Percentiles rank a stretch among this genome's conserved stretches.
phyloP scores from a whole-genome alignment of 1,284 basidiomycete genomes.

The Hemileia vastatrix region DNA sequence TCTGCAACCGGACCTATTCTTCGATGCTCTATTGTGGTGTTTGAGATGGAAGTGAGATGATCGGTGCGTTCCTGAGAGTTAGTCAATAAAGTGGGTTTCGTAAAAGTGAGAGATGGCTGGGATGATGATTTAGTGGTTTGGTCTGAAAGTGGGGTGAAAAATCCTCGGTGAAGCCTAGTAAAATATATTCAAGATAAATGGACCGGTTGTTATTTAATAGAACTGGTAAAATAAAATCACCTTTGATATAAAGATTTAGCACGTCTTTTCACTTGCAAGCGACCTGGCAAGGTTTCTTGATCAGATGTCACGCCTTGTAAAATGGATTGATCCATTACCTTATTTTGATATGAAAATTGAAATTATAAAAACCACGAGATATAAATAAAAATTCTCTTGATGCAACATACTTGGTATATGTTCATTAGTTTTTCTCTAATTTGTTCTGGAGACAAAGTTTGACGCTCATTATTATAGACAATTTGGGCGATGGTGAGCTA shows the following conservation, averaged over 20 bases:
- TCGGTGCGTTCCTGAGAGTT: neutral
- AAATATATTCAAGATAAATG: neutral
- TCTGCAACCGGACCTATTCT: slow-evolving; percentile 29
- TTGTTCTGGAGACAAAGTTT: slow-evolving; percentile 64
- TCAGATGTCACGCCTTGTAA: slow-evolving; percentile 18
- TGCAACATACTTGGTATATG: slow-evolving; percentile 36
- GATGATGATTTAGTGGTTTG: neutral
- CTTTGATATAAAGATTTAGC: slow-evolving; percentile 55
- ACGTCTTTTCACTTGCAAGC: slow-evolving; percentile 64
- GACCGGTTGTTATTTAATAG: neutral
- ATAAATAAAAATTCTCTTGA: no score
- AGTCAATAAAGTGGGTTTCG: slow-evolving; percentile 13
- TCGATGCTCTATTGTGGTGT: slow-evolving; percentile 12
- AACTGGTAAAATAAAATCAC: slow-evolving; percentile 57
- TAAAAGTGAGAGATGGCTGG: slow-evolving; percentile 19
- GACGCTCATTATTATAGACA: slow-evolving; percentile 86
- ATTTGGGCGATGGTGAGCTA: slow-evolving; percentile 88
- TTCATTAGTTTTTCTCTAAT: slow-evolving; percentile 60
- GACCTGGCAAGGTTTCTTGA: slow-evolving; percentile 58
- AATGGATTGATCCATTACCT: slow-evolving; percentile 23
- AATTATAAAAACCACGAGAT: slow-evolving; percentile 25
- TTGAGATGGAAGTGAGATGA: neutral
- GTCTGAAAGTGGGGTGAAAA: slow-evolving; percentile 20
- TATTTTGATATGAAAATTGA: neutral
- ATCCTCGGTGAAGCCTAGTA: slow-evolving; percentile 19